phyloP scores from a whole-genome alignment of 1,139 yeast genomes.

The Scheffersomyces insectosa region DNA sequence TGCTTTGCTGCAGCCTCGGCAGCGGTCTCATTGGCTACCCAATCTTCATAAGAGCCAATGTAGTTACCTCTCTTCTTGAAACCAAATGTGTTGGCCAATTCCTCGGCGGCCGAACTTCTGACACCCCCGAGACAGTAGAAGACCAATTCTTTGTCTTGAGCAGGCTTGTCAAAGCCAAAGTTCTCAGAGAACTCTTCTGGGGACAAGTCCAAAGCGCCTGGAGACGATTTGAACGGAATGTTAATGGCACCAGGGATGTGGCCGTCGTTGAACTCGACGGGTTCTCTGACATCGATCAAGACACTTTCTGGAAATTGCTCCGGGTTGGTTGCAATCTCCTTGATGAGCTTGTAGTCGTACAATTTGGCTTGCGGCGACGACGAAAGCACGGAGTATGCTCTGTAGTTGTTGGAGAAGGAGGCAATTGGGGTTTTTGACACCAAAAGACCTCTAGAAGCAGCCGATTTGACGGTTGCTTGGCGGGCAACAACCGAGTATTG shows the following conservation, averaged over 20 bases:
- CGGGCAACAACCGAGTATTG: too few species aligned
- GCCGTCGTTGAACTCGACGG: conserved; percentile 70
- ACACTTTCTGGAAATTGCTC: conserved; percentile 43
- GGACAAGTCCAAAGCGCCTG: conserved; percentile 86
- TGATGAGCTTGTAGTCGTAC: conserved; percentile 59
- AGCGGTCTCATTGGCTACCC: conserved; percentile 57
- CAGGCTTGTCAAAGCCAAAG: conserved; percentile 86
- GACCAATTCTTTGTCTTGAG: conserved; percentile 66
- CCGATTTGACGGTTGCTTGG: too few species aligned
- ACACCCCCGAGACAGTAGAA: conserved; percentile 95
- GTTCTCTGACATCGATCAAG: conserved; percentile 90
- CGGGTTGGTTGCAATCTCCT: conserved; percentile 44
- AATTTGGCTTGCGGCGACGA: conserved; percentile 45
- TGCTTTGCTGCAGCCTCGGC: conserved; percentile 2
- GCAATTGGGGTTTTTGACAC: too few species aligned
- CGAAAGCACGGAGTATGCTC: conserved; percentile 16
- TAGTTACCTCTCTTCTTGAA: conserved; percentile 77
- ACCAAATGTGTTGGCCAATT: conserved; percentile 87
- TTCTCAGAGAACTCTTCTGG: conserved; percentile 77
- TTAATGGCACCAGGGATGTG: conserved; percentile 83
- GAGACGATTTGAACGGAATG: conserved; percentile 86
- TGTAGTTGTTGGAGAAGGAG: conserved; percentile 1
- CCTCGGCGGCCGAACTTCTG: conserved; percentile 89
- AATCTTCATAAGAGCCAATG: conserved; percentile 82
- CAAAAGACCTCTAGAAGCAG: too few species aligned